Conservation (phyloP, 176 grass and related monocot species). For the Phoenix roebelenii region DNA sequence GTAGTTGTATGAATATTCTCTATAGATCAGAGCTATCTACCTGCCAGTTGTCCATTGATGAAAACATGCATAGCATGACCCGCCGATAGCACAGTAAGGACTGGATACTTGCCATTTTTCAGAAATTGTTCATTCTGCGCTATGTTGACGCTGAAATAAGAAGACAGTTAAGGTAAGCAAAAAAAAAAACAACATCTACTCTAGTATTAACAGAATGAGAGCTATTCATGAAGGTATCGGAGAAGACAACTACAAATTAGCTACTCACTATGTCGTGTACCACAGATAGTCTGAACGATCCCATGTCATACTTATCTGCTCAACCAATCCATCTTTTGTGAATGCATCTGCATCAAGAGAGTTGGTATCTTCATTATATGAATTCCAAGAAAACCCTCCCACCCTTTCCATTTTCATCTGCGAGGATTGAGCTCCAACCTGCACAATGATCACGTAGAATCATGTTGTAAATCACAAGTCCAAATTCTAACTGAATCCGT, state of each 20-base stretch:
- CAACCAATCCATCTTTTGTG: slow-evolving; percentile 63
- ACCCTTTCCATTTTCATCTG: slow-evolving; percentile 50
- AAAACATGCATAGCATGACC: slow-evolving; percentile 81
- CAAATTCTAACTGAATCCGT: too few species aligned
- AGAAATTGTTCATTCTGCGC: slow-evolving; percentile 50
- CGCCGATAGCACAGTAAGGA: slow-evolving; percentile 52
- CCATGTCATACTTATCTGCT: slow-evolving; percentile 84
- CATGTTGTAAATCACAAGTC: too few species aligned
- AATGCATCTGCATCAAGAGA: slow-evolving; percentile 39
- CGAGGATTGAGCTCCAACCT: slow-evolving; percentile 57
- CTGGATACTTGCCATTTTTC: slow-evolving; percentile 46
- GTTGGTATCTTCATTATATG: slow-evolving; percentile 65
- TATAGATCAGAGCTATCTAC: background rate
- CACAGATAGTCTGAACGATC: slow-evolving; percentile 92
- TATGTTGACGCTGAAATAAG: slow-evolving; percentile 47
- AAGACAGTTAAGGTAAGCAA: background rate
- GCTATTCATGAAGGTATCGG: background rate
- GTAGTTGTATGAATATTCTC: too few species aligned
- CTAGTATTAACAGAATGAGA: too few species aligned
- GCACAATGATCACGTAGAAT: background rate
- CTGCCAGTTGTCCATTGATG: slow-evolving; percentile 56
- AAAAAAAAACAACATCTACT: too few species aligned
- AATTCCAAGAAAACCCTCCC: slow-evolving; percentile 55
- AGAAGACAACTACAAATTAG: background rate
- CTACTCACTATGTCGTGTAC: slow-evolving; percentile 87